Evolutionary conservation across 352 stramenopile species (phyloP).

Genomic region (Phytophthora meadii): DNA sequence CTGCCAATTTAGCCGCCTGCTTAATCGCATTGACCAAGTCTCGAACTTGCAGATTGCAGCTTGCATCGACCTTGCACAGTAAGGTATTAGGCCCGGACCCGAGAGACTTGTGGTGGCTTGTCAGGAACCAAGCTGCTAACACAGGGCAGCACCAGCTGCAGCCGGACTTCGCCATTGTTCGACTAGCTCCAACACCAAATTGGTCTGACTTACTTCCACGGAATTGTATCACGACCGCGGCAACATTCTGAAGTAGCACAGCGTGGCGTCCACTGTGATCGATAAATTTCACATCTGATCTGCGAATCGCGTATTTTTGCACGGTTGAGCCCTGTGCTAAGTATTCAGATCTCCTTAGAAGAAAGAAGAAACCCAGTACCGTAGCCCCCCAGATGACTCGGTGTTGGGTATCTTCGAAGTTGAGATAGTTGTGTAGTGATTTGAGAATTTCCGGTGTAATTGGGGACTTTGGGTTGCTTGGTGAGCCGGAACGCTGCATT

Average conservation of each 20-base stretch:
- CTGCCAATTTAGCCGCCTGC: background rate
- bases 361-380: constrained; percentile 35
- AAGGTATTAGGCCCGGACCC: background rate
- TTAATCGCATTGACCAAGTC: background rate
- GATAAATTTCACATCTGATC: background rate
- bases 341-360: constrained; percentile 28
- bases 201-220: background rate
- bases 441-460: constrained; percentile 23
- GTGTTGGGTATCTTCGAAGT: constrained; percentile 23
- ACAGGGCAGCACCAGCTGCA: background rate
- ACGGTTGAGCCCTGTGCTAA: constrained; percentile 13
- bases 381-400: constrained; percentile 39
- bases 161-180: background rate
- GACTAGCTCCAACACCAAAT: background rate
- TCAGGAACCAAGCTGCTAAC: background rate
- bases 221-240: background rate
- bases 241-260: background rate
- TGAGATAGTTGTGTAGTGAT: background rate
- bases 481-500: constrained; percentile 29
- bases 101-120: background rate
- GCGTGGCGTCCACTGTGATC: background rate
- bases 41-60: background rate
- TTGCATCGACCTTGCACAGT: background rate
- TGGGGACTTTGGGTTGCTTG: constrained; percentile 8
- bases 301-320: background rate